Percentiles rank a stretch among this genome's conserved stretches.
These are phyloP conservation scores for Medicago arabica DNA, from an alignment of 306 rosid genomes.

Conservation along the genomic window DNA sequence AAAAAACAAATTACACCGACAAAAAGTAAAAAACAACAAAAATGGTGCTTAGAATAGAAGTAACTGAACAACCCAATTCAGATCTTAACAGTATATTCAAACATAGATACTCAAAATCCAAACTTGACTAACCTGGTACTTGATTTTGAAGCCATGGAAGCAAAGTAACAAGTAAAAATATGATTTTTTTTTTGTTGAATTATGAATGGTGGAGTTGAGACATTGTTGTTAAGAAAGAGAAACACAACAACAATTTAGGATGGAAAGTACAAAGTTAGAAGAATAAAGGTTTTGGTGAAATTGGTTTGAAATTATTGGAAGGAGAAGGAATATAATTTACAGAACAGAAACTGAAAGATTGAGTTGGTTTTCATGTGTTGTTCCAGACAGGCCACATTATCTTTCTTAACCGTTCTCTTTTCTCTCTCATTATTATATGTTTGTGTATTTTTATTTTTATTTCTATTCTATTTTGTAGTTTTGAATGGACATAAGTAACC, in stretches of 20 bases:
- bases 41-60: not conserved
- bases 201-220: conserved; percentile 50
- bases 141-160: conserved; percentile 83
- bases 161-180: conserved; percentile 40
- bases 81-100: conserved; percentile 50
- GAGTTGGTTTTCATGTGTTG: conserved; percentile 56
- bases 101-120: not conserved
- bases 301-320: conserved; percentile 17
- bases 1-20: conserved; percentile 4
- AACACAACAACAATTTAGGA: conserved; percentile 16
- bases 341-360: conserved; percentile 51
- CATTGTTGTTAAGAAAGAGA: conserved; percentile 49
- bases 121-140: conserved; percentile 54
- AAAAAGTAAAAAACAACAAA: not conserved
- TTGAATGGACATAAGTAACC: not conserved
- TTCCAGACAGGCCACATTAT: conserved; percentile 51
- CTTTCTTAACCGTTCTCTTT: conserved; percentile 31
- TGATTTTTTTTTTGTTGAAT: not conserved
- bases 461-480: not conserved
- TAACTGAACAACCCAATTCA: conserved; percentile 43
- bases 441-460: not conserved
- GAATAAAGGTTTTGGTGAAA: not conserved
- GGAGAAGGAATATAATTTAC: conserved; percentile 49
- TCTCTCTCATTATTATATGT: not conserved
- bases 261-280: conserved; percentile 18